Conservation (phyloP, 768 basidiomycete genomes). For the Naganishia antarctica region DNA sequence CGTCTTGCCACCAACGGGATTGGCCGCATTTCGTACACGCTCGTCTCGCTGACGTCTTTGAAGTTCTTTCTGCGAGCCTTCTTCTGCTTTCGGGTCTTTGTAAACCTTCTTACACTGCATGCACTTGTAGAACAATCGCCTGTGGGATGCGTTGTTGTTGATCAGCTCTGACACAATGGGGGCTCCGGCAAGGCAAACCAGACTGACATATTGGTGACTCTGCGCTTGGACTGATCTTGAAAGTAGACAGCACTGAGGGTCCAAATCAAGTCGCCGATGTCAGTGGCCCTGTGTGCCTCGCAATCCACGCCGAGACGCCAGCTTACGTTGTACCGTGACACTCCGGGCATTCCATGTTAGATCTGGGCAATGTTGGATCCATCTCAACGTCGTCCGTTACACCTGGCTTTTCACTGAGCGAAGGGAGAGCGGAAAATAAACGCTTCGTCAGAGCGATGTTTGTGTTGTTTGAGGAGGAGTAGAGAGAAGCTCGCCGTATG, state of each 20-base stretch:
- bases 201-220: constrained; percentile 62
- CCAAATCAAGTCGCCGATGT: constrained; percentile 15
- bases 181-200: not conserved
- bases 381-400: constrained; percentile 79
- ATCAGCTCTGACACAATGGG: not conserved
- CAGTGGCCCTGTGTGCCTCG: constrained; percentile 15
- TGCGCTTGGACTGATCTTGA: constrained; percentile 95
- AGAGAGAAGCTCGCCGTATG: not conserved
- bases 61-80: constrained; percentile 20
- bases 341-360: constrained; percentile 72
- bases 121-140: constrained; percentile 47
- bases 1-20: constrained; percentile 17
- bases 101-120: constrained; percentile 41
- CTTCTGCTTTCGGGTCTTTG: constrained; percentile 37
- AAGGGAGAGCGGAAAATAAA: not conserved
- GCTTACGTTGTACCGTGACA: constrained; percentile 79
- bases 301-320: no score
- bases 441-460: not conserved
- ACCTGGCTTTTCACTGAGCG: constrained; percentile 80
- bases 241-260: constrained; percentile 82
- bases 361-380: constrained; percentile 88
- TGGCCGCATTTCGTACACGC: constrained; percentile 24
- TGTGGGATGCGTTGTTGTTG: not conserved
- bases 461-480: not conserved
- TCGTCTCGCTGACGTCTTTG: constrained; percentile 21